Base-by-base conservation (phyloP, 2,329 filamentous ascomycete species). In the Penicillium psychrosexuale region DNA sequence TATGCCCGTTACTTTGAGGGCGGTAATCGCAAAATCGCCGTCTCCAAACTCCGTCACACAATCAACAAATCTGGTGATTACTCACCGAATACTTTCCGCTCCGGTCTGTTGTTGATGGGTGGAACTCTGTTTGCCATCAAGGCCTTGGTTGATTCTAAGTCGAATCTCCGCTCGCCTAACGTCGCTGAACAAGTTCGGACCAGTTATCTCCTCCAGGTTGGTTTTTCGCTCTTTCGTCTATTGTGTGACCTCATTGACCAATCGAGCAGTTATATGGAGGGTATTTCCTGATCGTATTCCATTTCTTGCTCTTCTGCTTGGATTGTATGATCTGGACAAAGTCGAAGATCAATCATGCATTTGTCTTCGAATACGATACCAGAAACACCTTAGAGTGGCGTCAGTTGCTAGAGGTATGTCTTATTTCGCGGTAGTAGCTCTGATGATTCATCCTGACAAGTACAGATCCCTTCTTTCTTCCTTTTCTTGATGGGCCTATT, bases 351-450 rank as follows among this genome's bases (percentile, higher is more conserved):
- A 99, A 99, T 70, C 97, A 97, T 71, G 84, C 88, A 51, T 97
- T 97, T 72, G 91, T 97, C 63, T 99, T 99, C 69, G 94, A 99
- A 75, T 94, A 96, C 68, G 92, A 97, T 77, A 86, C 87, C 51
- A 82, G 93, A 55, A 86, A 94, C 70, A 84, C 87, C 60, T 77
- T 97, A 28, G 90, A 97, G 72, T 99, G 93, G 91, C 86, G 90
- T 63, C 86, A 96, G 70, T 79, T 97, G 30, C 80, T 88, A 7
- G 89, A 94, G 75, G 82, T 84, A 69, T 64, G 75, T 63, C 13
- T 6, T 17, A 6, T 5, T 34, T 12, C 28, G 45, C 15, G 4
- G 5, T 7, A 7, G 12, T n/a, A 37, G 3, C 8, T 42, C 33
- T n/a, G 27, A 19, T 33, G 30, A 15, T 46, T 12, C 7, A 15